Base-by-base conservation (phyloP, 1,284 basidiomycete species). In the Ganoderma leucocontextum region DNA sequence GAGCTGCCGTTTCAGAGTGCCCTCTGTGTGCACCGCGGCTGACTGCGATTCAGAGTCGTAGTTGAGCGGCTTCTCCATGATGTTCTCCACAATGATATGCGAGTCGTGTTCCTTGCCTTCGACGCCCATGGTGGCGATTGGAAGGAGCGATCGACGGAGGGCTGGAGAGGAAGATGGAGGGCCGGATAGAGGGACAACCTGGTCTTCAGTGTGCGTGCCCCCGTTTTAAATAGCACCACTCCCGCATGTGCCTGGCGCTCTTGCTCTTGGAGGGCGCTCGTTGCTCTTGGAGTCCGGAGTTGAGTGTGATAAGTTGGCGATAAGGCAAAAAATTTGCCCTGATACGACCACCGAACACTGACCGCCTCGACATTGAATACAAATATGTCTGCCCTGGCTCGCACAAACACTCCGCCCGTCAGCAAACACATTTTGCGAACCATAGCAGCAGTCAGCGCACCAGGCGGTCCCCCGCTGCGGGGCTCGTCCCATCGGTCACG, bases 1-100 rank as follows among this genome's bases (percentile, higher is more conserved):
- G 70, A 82, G 77, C 72, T 79, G 78, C 35, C 80, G 76, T 71
- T 80, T 75, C 67, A 81, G 74, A 38, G 65, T 75, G 60, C 62
- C 66, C 39, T 71, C 66, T 29, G 39, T 35, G 25, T 68, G 72
- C n/a, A 47, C 49, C 44, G 41, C 41, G 29, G 60, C 68, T 13
- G 71, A 57, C 57, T 67, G 55, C 33, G 70, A 68, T 66, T 74
- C 73, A 36, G 73, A 57, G 64, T 75, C 74, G 44, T 69, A 73
- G 67, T 72, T 70, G 22, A 67, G 35, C 42, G 62, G 64, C 67
- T 70, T 71, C 70, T 72, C 70, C 39, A 64, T 65, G 60, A 67
- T 63, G 39, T 55, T 58, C 65, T 72, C 68, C 67, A 39, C 65
- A 22, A 64, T 62, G 66, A 62, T 12, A 63, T 73, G 71, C 6